Percentiles rank a stretch among this genome's conserved stretches.
Conservation (phyloP, 352 stramenopile genomes). For the Phytophthora litchii region DNA sequence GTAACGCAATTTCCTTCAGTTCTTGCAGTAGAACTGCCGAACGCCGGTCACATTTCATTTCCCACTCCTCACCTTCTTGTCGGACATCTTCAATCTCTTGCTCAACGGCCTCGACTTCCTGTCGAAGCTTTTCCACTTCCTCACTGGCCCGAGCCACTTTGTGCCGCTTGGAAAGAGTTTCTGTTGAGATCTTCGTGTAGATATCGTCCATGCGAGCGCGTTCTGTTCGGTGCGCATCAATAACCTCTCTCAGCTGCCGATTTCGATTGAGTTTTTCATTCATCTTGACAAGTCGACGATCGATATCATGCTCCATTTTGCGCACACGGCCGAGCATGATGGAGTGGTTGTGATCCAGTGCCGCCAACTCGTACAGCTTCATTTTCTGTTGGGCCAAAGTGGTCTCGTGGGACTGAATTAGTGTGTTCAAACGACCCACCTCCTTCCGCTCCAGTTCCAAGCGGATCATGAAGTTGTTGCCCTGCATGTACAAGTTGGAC, state of each 20-base stretch:
- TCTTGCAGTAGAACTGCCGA: slow-evolving; percentile 64
- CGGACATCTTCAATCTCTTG: slow-evolving; percentile 65
- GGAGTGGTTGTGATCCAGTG: slow-evolving; percentile 72
- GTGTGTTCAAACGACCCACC: slow-evolving; percentile 58
- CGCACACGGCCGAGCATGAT: slow-evolving; percentile 64
- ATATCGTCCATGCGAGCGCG: slow-evolving; percentile 75
- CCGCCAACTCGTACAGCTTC: slow-evolving; percentile 77
- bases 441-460: slow-evolving; percentile 81
- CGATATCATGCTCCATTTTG: slow-evolving; percentile 86
- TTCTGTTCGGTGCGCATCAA: slow-evolving; percentile 76
- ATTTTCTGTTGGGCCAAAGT: slow-evolving; percentile 68
- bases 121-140: slow-evolving; percentile 62
- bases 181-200: slow-evolving; percentile 73
- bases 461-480: slow-evolving; percentile 85
- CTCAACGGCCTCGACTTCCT: slow-evolving; percentile 60
- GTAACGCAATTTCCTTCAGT: slow-evolving; percentile 69
- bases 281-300: slow-evolving; percentile 83
- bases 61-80: slow-evolving; percentile 65
- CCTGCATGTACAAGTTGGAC: slow-evolving; percentile 76
- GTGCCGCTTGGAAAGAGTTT: slow-evolving; percentile 61
- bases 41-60: slow-evolving; percentile 58
- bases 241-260: slow-evolving; percentile 59
- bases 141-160: slow-evolving; percentile 49
- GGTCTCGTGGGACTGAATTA: slow-evolving; percentile 74
- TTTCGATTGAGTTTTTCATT: slow-evolving; percentile 82